Percentiles rank a stretch among this genome's conserved stretches.
These are phyloP conservation scores for Russula sp. DNA, from an alignment of 768 basidiomycete species.

Conservation along the genomic window DNA sequence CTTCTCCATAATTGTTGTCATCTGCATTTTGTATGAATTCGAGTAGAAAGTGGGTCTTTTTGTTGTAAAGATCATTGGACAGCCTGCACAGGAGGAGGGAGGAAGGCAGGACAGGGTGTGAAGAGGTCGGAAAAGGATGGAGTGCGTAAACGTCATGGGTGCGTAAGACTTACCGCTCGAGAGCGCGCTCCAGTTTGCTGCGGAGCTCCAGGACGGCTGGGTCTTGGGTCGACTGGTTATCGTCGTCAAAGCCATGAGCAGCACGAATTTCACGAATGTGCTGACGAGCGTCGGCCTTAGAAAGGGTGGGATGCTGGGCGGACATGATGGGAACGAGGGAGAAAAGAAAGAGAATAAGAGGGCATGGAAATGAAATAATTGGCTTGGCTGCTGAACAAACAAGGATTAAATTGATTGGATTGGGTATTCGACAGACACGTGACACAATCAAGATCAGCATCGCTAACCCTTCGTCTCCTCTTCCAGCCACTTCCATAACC, in stretches of 20 bases:
- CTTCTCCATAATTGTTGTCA: conserved; percentile 22
- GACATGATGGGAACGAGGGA: neutral
- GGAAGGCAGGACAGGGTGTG: too few species aligned
- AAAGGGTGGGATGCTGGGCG: too few species aligned
- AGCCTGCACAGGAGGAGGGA: conserved; percentile 9
- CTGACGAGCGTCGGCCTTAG: neutral
- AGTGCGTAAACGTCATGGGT: neutral
- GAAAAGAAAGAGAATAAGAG: neutral
- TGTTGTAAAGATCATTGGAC: conserved; percentile 25
- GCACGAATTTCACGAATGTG: conserved; percentile 11
- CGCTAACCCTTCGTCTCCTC: conserved; percentile 19
- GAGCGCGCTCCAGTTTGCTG: conserved; percentile 18
- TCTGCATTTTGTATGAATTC: conserved; percentile 28
- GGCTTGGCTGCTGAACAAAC: too few species aligned
- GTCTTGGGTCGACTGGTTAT: neutral
- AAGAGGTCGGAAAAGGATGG: neutral
- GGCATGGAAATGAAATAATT: too few species aligned
- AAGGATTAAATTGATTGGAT: neutral
- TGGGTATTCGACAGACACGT: neutral
- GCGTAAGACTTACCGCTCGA: conserved; percentile 13
- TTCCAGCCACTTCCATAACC: conserved; percentile 29
- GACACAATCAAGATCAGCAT: neutral
- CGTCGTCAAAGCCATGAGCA: conserved; percentile 11
- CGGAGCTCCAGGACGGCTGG: conserved; percentile 5
- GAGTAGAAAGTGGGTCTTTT: conserved; percentile 26